Percentiles rank a stretch among this genome's conserved stretches.
Evolutionary conservation across 2,329 filamentous ascomycete species (phyloP).

Genomic region (Epichloe coenophiala): DNA sequence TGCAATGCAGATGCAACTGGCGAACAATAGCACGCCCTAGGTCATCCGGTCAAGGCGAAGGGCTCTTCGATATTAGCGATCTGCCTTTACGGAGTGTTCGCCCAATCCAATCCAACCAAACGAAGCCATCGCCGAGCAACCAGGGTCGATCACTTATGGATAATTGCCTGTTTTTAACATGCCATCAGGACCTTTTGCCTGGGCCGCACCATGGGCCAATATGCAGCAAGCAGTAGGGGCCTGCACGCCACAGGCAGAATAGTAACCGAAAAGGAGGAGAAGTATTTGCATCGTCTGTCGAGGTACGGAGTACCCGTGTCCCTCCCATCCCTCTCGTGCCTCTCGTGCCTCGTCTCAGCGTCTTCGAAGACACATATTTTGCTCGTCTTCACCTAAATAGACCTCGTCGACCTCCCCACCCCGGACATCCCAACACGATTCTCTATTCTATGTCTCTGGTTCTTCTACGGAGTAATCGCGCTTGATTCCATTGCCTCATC

Average conservation of each 20-base stretch:
- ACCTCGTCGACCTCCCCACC: not conserved
- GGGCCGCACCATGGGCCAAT: not conserved
- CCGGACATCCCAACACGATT: not conserved
- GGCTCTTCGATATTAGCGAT: not conserved
- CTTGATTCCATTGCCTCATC: not conserved
- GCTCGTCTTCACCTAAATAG: conserved; percentile 1
- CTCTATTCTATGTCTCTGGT: not conserved
- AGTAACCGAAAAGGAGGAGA: not conserved
- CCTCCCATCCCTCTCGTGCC: not conserved
- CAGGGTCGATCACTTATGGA: not conserved
- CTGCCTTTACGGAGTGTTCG: not conserved
- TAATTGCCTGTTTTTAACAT: not conserved
- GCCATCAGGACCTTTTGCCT: not conserved
- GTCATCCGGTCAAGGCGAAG: not conserved
- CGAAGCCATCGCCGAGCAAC: not conserved
- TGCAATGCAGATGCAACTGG: conserved; percentile 5
- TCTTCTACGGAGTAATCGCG: not conserved
- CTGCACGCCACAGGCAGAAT: conserved; percentile 1
- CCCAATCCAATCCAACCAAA: not conserved
- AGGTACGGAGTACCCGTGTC: conserved; percentile 1
- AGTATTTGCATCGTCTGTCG: not conserved
- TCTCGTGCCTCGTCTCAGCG: not conserved
- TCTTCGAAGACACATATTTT: not conserved
- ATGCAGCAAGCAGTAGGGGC: not conserved
- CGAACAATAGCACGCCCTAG: conserved; percentile 3